A percentile compares a stretch with the other conserved stretches of the same genome.
These are phyloP conservation scores for Anaeromyces robustus DNA, from an alignment of 192 early-diverging fungal genomes.

Conservation along the genomic window DNA sequence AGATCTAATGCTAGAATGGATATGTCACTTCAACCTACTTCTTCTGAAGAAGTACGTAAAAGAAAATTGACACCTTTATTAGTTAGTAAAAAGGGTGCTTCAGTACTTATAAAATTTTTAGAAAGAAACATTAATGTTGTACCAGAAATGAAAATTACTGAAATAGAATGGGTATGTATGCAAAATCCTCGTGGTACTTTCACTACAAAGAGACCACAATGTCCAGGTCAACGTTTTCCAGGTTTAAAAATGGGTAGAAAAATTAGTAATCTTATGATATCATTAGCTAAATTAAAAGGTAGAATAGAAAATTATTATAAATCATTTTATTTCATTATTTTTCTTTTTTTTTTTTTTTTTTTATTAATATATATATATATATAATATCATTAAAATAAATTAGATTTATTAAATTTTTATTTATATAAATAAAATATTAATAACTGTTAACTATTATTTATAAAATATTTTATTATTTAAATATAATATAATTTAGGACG, in stretches of 20 bases:
- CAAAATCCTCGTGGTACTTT: not conserved
- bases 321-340: no score
- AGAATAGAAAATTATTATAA: not conserved
- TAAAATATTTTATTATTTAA: no score
- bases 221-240: not conserved
- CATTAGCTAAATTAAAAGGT: not conserved
- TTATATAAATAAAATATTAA: no score
- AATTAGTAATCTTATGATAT: not conserved
- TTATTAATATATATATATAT: no score
- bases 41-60: not conserved
- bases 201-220: not conserved
- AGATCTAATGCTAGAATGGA: not conserved
- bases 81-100: not conserved
- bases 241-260: not conserved
- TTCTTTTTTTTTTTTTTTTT: no score
- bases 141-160: not conserved
- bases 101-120: not conserved
- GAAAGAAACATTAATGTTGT: not conserved
- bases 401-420: no score
- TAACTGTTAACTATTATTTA: no score
- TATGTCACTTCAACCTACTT: not conserved
- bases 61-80: not conserved
- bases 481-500: not conserved
- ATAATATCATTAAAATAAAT: no score
- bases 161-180: not conserved